A percentile compares a stretch with the other conserved stretches of the same genome.
Evolutionary conservation across 1,284 basidiomycete species (phyloP).

Genomic region (Melampsora larici-populina): DNA sequence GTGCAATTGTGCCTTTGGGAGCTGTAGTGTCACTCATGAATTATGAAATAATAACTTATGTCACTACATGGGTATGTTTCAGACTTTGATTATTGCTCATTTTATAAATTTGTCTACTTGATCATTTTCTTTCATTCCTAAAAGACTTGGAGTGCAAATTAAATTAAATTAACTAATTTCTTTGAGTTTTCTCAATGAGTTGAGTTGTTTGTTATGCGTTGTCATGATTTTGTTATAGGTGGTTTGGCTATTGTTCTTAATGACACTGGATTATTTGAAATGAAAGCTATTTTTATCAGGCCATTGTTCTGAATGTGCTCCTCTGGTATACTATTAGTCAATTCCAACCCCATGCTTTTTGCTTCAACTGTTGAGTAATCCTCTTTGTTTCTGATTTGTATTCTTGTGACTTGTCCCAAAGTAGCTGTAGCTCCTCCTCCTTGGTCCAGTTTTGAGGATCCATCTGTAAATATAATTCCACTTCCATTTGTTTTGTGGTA

Average conservation of each 20-base stretch:
- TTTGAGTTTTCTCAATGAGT: too few relatives aligned
- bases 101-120: too few relatives aligned
- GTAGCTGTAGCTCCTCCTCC: slow-evolving; percentile 15
- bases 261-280: neutral
- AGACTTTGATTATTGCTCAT: too few relatives aligned
- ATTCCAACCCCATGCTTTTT: neutral
- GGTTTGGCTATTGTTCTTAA: neutral
- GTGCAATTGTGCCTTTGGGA: too few relatives aligned
- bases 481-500: neutral
- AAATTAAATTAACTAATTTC: too few relatives aligned
- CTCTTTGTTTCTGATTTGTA: neutral
- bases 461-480: slow-evolving; percentile 7
- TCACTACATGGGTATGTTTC: too few relatives aligned
- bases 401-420: neutral
- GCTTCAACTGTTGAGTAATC: neutral
- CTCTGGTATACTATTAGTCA: neutral
- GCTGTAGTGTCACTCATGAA: too few relatives aligned
- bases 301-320: neutral
- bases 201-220: too few relatives aligned
- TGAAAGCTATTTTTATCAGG: neutral
- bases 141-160: too few relatives aligned
- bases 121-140: too few relatives aligned
- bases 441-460: neutral
- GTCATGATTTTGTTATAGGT: too few relatives aligned
- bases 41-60: too few relatives aligned